Percentiles rank a stretch among this genome's conserved stretches.
These are phyloP conservation scores for Heliamphora exappendiculata DNA, from an alignment of 148 eudicot species.

Conservation along the genomic window DNA sequence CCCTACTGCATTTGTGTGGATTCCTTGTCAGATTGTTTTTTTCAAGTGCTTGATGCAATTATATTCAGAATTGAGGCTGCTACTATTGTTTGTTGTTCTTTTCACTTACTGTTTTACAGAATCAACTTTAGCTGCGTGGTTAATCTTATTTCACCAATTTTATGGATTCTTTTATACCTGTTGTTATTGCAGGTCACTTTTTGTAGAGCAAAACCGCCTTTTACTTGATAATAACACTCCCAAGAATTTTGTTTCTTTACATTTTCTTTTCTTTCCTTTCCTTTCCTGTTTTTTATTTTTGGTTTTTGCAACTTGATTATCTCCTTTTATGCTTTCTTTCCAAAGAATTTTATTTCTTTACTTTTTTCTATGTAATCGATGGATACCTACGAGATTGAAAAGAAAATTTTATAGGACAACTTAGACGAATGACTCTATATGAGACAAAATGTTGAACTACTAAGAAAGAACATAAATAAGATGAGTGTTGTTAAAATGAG, in stretches of 20 bases:
- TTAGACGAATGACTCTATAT: no score
- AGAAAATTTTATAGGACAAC: no score
- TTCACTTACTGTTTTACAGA: neutral
- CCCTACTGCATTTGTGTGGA: neutral
- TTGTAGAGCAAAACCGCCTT: neutral
- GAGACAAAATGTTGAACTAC: no score
- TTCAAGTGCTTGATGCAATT: neutral
- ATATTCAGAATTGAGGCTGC: neutral
- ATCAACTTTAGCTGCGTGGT: neutral
- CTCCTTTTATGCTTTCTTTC: no score
- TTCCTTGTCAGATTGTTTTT: neutral
- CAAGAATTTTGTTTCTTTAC: neutral
- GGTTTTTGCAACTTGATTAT: no score
- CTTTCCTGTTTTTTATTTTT: no score
- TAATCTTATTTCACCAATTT: neutral
- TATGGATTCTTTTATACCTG: neutral
- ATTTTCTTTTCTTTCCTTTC: neutral
- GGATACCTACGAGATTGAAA: no score
- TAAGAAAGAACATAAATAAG: no score
- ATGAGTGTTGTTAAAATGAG: no score
- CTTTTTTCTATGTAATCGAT: no score
- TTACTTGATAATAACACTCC: neutral
- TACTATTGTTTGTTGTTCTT: neutral
- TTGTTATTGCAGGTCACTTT: neutral
- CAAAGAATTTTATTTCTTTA: no score